phyloP scores from a whole-genome alignment of 768 basidiomycete species.

The Tremella yokohamensis region DNA sequence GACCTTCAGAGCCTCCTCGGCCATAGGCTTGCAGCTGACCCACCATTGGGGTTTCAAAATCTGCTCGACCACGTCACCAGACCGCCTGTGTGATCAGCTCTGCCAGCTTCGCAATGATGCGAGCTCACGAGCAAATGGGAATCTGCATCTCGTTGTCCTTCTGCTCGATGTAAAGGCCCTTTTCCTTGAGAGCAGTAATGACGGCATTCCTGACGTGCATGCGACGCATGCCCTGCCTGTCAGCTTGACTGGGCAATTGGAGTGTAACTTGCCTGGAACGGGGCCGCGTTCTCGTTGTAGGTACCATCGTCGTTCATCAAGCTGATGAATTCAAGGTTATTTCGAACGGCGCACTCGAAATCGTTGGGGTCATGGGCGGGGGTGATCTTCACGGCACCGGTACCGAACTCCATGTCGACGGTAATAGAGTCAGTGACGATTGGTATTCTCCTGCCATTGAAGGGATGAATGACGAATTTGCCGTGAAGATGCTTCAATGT shows the following conservation, averaged over 20 bases:
- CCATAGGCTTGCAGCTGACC: constrained; percentile 87
- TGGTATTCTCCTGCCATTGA: constrained; percentile 77
- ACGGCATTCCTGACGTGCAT: constrained; percentile 87
- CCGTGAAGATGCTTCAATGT: constrained; percentile 70
- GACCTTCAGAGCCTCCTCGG: constrained; percentile 83
- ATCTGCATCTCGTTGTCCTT: constrained; percentile 98
- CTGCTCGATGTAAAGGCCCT: constrained; percentile 79
- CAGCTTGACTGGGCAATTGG: neutral
- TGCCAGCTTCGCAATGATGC: neutral
- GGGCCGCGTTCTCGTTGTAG: constrained; percentile 82
- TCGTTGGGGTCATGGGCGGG: constrained; percentile 97
- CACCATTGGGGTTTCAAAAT: constrained; percentile 98
- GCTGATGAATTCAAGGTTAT: constrained; percentile 86
- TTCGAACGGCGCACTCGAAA: constrained; percentile 85
- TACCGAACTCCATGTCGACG: constrained; percentile 93
- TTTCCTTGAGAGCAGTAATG: constrained; percentile 74
- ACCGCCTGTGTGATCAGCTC: constrained; percentile 62
- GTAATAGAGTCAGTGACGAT: constrained; percentile 78
- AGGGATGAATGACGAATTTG: constrained; percentile 85
- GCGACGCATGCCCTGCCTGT: constrained; percentile 81
- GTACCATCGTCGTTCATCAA: constrained; percentile 96
- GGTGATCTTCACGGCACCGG: constrained; percentile 98
- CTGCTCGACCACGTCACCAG: constrained; percentile 92
- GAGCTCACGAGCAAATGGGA: constrained; percentile 75
- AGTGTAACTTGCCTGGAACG: constrained; percentile 59